Conservation (phyloP, 306 rosid species). For the Abrus precatorius region DNA sequence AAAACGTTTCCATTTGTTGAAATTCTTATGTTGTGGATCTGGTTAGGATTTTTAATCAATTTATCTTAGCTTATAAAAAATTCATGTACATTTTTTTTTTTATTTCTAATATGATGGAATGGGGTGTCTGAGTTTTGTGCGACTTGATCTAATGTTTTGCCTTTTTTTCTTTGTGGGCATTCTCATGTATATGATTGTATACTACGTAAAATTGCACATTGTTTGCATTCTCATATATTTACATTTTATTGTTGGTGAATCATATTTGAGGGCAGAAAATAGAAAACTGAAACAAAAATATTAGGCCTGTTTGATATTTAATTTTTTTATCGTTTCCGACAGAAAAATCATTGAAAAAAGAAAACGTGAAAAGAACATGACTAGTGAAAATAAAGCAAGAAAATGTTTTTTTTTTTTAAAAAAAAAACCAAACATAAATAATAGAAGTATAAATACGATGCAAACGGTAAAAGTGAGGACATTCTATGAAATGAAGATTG, state of each 20-base stretch:
- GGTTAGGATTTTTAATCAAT: neutral
- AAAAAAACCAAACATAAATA: neutral
- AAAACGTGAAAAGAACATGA: neutral
- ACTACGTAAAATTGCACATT: neutral
- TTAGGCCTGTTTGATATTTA: neutral
- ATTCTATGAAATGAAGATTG: neutral
- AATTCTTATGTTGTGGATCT: neutral
- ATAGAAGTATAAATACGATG: neutral
- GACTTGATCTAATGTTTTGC: neutral
- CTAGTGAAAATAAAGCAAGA: neutral
- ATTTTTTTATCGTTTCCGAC: neutral
- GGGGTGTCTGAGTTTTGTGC: neutral
- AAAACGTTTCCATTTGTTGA: conserved; percentile 13
- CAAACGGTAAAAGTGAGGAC: neutral
- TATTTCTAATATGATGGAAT: neutral
- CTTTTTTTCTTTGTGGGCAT: neutral
- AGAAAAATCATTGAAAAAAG: neutral
- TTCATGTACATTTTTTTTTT: neutral
- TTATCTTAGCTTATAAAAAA: neutral
- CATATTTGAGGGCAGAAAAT: neutral
- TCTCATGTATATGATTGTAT: conserved; percentile 1
- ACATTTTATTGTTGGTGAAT: neutral
- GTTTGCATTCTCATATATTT: neutral
- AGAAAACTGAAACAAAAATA: neutral
- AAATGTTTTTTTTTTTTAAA: neutral